Conservation (phyloP, 2,329 filamentous ascomycete genomes). For the Apiospora sp. region DNA sequence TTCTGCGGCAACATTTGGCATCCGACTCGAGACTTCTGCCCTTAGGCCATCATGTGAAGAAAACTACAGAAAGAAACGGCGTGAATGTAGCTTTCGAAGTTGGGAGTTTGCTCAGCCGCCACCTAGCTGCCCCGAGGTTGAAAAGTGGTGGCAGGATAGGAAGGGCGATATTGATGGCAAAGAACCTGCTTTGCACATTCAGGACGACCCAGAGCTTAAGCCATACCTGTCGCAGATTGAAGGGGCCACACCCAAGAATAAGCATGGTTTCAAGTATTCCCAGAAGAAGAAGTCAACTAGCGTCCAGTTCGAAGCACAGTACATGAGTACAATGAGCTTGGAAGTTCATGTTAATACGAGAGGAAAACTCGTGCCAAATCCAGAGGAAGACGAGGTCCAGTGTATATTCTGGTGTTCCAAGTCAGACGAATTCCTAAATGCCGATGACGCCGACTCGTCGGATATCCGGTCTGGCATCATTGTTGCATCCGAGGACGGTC, state of each 20-base stretch:
- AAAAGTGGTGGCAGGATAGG: conserved; percentile 67
- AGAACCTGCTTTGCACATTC: conserved; percentile 34
- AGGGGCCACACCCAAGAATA: conserved; percentile 83
- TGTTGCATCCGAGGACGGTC: conserved; percentile 70
- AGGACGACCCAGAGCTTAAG: conserved; percentile 34
- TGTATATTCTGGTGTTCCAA: conserved; percentile 92
- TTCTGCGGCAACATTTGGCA: conserved; percentile 63
- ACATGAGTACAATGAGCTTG: conserved; percentile 96
- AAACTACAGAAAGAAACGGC: conserved; percentile 59
- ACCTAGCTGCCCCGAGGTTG: conserved; percentile 74
- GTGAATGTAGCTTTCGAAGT: conserved; percentile 66
- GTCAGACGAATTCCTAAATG: conserved; percentile 71
- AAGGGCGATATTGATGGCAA: conserved; percentile 33
- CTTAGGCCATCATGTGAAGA: conserved; percentile 61
- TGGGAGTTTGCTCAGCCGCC: conserved; percentile 82
- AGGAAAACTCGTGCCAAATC: conserved; percentile 82
- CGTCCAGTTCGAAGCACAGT: conserved; percentile 84
- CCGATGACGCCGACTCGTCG: conserved; percentile 52
- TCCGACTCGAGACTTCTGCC: conserved; percentile 53
- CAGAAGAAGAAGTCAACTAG: conserved; percentile 78
- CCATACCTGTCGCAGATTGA: conserved; percentile 82
- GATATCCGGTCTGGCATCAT: conserved; percentile 74
- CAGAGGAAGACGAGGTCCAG: conserved; percentile 86
- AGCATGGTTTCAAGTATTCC: conserved; percentile 85
- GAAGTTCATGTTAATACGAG: conserved; percentile 92